Percentiles rank a stretch among this genome's conserved stretches.
Conservation (phyloP, 1,284 basidiomycete genomes). For the Earliella scabrosa region DNA sequence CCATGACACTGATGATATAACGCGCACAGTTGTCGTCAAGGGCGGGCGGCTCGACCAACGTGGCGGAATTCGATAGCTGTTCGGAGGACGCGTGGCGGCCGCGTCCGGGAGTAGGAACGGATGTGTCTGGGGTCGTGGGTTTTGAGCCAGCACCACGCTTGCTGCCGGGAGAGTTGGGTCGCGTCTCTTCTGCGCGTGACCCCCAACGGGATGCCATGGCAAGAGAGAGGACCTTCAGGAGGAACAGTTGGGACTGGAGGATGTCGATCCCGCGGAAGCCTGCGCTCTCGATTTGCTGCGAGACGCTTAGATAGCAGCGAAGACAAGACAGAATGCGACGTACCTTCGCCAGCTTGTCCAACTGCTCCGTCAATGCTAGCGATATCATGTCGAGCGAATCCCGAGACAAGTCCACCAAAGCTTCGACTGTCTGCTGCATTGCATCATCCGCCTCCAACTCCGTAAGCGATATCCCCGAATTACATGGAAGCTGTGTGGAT, state of each 20-base stretch:
- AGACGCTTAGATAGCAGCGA: not conserved
- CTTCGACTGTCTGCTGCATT: conserved; percentile 74
- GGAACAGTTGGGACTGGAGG: conserved; percentile 88
- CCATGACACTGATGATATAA: conserved; percentile 84
- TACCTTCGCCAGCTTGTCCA: conserved; percentile 82
- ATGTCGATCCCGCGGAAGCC: conserved; percentile 68
- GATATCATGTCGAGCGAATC: conserved; percentile 81
- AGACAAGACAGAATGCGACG: conserved; percentile 27
- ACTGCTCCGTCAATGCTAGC: conserved; percentile 73
- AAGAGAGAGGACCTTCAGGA: conserved; percentile 84
- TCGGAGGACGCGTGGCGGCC: conserved; percentile 44
- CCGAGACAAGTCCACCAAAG: conserved; percentile 77
- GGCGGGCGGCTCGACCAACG: conserved; percentile 73
- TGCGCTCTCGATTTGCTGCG: conserved; percentile 53
- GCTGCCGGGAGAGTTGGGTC: conserved; percentile 47
- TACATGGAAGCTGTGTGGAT: conserved; percentile 75
- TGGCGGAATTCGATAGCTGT: conserved; percentile 39
- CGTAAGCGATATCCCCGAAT: conserved; percentile 77
- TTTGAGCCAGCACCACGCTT: conserved; percentile 37
- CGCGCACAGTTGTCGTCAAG: conserved; percentile 88
- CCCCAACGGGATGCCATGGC: conserved; percentile 83
- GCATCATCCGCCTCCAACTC: conserved; percentile 77
- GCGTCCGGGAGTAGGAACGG: conserved; percentile 32
- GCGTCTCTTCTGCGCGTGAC: conserved; percentile 42
- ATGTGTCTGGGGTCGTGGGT: conserved; percentile 38